phyloP scores from a whole-genome alignment of 345 rosid genomes.

The Pelargonium nanum region DNA sequence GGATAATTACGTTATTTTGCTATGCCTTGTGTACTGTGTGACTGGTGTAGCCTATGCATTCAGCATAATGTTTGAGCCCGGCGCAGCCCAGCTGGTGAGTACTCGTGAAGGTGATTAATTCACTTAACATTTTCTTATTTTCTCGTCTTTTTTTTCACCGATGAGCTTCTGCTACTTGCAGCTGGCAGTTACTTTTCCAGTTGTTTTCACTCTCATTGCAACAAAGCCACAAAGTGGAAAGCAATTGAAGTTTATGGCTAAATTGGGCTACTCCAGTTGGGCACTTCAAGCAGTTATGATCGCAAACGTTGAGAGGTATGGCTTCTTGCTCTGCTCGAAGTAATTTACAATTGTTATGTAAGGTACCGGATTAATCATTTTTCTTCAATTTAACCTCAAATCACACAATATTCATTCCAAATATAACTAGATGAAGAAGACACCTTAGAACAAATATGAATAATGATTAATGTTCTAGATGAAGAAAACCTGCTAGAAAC shows the following conservation, averaged over 20 bases:
- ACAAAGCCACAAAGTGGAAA: slow-evolving; percentile 30
- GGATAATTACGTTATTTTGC: slow-evolving; percentile 68
- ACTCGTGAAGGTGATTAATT: too few relatives aligned
- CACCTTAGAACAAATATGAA: too few relatives aligned
- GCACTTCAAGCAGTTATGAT: slow-evolving; percentile 74
- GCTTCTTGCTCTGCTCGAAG: too few relatives aligned
- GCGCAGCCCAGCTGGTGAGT: slow-evolving; percentile 92
- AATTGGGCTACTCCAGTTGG: slow-evolving; percentile 82
- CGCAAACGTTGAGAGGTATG: slow-evolving; percentile 76
- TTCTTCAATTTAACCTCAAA: too few relatives aligned
- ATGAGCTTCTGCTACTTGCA: slow-evolving; percentile 33
- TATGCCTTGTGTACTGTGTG: slow-evolving; percentile 86
- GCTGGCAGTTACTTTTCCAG: slow-evolving; percentile 94
- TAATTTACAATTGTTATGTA: too few relatives aligned
- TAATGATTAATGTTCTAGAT: too few relatives aligned
- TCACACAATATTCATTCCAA: too few relatives aligned
- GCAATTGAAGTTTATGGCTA: slow-evolving; percentile 27
- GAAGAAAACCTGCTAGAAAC: too few relatives aligned
- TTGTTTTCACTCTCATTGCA: slow-evolving; percentile 81
- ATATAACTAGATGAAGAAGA: too few relatives aligned
- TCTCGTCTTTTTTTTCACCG: too few relatives aligned
- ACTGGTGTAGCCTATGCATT: slow-evolving; percentile 82
- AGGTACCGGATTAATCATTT: too few relatives aligned
- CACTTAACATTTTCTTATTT: too few relatives aligned
- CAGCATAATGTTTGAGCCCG: slow-evolving; percentile 72